Conservation (phyloP, 805 yeast species). For the Suhomyces vadensis region DNA sequence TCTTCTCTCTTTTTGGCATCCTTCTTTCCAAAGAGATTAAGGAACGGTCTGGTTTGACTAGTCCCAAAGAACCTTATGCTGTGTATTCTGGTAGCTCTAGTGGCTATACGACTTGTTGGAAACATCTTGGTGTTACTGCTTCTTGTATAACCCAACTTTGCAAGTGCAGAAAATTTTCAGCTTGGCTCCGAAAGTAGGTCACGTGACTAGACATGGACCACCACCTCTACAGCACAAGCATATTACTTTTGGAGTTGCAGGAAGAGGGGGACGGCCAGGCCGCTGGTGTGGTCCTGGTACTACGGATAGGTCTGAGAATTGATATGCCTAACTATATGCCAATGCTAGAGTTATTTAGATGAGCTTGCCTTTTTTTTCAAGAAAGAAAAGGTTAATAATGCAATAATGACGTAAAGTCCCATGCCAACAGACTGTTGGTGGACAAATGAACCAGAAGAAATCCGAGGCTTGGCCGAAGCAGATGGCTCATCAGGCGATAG, state of each 20-base stretch:
- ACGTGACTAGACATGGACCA: background rate
- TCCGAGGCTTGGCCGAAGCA: background rate
- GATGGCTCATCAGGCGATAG: background rate
- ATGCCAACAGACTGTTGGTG: conserved; percentile 18
- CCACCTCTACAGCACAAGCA: too few species aligned
- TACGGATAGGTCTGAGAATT: too few species aligned
- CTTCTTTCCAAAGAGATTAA: conserved; percentile 36
- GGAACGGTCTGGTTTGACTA: conserved; percentile 21
- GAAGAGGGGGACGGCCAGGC: too few species aligned
- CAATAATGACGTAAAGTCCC: conserved; percentile 20
- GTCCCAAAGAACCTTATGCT: conserved; percentile 13
- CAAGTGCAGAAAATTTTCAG: background rate
- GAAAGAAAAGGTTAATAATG: conserved; percentile 20
- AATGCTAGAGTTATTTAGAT: background rate
- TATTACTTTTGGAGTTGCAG: too few species aligned
- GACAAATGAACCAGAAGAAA: background rate
- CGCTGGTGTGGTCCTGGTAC: too few species aligned
- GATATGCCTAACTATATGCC: too few species aligned
- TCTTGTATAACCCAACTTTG: too few species aligned
- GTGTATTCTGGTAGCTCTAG: conserved; percentile 9
- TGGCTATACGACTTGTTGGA: background rate
- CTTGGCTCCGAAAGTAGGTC: background rate
- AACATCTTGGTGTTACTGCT: background rate
- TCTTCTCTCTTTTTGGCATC: conserved; percentile 34
- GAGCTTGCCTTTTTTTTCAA: conserved; percentile 10